Evolutionary conservation across 345 rosid genomes (phyloP).

Genomic region (Sisymbrium irio): DNA sequence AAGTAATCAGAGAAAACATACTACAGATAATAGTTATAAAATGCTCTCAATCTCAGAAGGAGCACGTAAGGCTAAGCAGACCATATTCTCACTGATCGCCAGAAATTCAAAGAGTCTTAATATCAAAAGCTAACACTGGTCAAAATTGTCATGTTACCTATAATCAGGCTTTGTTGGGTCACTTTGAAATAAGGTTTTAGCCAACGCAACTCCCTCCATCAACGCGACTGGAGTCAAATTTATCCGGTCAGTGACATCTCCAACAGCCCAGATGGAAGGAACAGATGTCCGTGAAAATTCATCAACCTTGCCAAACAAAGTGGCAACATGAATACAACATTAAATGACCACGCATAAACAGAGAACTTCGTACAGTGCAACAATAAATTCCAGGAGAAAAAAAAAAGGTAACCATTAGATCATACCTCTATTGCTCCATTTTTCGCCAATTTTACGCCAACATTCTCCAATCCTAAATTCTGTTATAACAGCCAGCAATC

Average conservation of each 20-base stretch:
- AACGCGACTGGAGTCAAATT: slow-evolving; percentile 98
- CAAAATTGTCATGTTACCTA: slow-evolving; percentile 43
- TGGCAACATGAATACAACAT: neutral
- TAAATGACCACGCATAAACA: slow-evolving; percentile 9
- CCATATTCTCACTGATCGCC: neutral
- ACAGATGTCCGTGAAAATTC: slow-evolving; percentile 79
- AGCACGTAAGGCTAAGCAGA: neutral
- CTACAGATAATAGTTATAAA: neutral
- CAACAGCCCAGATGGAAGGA: slow-evolving; percentile 96
- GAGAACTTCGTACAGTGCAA: neutral
- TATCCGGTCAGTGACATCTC: slow-evolving; percentile 90
- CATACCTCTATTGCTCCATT: slow-evolving; percentile 92
- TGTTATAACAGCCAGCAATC: slow-evolving; percentile 47
- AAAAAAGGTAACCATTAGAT: slow-evolving; percentile 1
- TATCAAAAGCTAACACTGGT: neutral
- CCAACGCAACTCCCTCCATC: slow-evolving; percentile 98
- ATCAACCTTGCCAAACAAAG: slow-evolving; percentile 63
- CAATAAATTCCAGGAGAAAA: neutral
- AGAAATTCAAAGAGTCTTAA: neutral
- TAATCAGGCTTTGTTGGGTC: slow-evolving; percentile 90
- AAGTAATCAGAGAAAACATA: slow-evolving; percentile 13
- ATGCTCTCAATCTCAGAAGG: neutral
- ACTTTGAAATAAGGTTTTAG: slow-evolving; percentile 71
- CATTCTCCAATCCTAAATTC: slow-evolving; percentile 84
- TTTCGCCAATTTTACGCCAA: slow-evolving; percentile 67